Evolutionary conservation across 768 basidiomycete genomes (phyloP).

Genomic region (Pholiota conissans): DNA sequence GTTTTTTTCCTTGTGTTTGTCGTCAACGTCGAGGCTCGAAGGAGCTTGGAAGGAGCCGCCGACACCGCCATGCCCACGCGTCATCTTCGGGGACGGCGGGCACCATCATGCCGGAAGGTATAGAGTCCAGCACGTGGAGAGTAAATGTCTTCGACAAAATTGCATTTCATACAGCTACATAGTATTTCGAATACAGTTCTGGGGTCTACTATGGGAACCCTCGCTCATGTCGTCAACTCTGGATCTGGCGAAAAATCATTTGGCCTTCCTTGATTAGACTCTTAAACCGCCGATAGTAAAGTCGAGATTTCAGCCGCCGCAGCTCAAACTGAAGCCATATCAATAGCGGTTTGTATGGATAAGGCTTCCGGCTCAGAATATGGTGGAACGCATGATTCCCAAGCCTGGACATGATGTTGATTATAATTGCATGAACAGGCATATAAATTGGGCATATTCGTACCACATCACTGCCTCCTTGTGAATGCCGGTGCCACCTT

Average conservation of each 20-base stretch:
- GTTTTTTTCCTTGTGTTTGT: slow-evolving; percentile 2
- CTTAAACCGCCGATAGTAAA: slow-evolving; percentile 45
- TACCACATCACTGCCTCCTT: slow-evolving; percentile 64
- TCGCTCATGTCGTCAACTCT: slow-evolving; percentile 3
- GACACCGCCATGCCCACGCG: neutral
- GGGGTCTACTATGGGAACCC: neutral
- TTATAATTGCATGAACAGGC: slow-evolving; percentile 5
- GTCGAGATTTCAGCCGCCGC: slow-evolving; percentile 41
- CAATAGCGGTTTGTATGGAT: slow-evolving; percentile 48
- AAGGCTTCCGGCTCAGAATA: slow-evolving; percentile 55
- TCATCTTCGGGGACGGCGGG: neutral
- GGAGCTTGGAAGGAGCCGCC: neutral
- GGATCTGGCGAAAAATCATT: slow-evolving; percentile 23
- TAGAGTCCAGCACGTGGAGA: neutral
- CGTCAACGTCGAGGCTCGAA: slow-evolving; percentile 1
- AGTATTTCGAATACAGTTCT: neutral
- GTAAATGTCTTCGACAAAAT: neutral
- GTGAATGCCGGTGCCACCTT: slow-evolving; percentile 37
- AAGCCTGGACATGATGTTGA: slow-evolving; percentile 50
- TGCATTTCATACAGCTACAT: neutral
- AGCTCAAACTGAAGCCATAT: slow-evolving; percentile 52
- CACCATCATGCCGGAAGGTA: neutral
- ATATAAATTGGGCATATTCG: slow-evolving; percentile 14
- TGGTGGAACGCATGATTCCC: slow-evolving; percentile 78
- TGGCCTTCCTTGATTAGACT: slow-evolving; percentile 47